These are phyloP conservation scores for Populus simonii DNA, from an alignment of 345 rosid species.

Conservation along the genomic window DNA sequence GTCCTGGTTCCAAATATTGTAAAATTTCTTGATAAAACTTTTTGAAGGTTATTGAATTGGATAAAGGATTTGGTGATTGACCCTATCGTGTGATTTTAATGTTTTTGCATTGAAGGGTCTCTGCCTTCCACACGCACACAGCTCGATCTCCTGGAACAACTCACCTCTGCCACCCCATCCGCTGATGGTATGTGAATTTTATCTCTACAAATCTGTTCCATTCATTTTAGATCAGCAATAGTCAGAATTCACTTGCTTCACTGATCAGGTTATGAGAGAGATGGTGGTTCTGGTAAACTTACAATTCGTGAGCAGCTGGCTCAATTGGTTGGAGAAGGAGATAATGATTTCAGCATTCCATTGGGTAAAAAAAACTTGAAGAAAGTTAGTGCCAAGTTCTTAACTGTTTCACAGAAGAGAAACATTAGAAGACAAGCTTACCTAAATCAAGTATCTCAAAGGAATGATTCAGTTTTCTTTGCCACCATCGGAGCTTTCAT, in stretches of 20 bases:
- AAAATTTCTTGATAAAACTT: background rate
- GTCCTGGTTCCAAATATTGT: background rate
- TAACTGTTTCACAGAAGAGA: constrained; percentile 86
- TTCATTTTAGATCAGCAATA: background rate
- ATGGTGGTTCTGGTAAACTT: constrained; percentile 39
- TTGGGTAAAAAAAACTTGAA: constrained; percentile 71
- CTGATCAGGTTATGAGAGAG: constrained; percentile 53
- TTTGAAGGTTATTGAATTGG: background rate
- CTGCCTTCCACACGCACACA: constrained; percentile 65
- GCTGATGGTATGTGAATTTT: constrained; percentile 45
- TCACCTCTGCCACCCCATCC: constrained; percentile 46
- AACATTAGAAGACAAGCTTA: constrained; percentile 82
- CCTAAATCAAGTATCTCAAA: constrained; percentile 72
- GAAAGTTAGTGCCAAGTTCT: constrained; percentile 72
- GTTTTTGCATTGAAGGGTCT: constrained; percentile 37
- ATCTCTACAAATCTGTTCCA: background rate
- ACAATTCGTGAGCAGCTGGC: constrained; percentile 70
- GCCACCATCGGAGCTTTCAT: constrained; percentile 88
- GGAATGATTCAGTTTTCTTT: constrained; percentile 84
- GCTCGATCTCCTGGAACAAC: constrained; percentile 75
- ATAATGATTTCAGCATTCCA: constrained; percentile 66
- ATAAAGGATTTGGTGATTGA: background rate
- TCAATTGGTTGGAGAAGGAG: constrained; percentile 60
- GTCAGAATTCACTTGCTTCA: background rate
- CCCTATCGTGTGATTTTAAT: background rate